Conservation (phyloP, 331 rosid species). For the Rhamnella rubrinervis region DNA sequence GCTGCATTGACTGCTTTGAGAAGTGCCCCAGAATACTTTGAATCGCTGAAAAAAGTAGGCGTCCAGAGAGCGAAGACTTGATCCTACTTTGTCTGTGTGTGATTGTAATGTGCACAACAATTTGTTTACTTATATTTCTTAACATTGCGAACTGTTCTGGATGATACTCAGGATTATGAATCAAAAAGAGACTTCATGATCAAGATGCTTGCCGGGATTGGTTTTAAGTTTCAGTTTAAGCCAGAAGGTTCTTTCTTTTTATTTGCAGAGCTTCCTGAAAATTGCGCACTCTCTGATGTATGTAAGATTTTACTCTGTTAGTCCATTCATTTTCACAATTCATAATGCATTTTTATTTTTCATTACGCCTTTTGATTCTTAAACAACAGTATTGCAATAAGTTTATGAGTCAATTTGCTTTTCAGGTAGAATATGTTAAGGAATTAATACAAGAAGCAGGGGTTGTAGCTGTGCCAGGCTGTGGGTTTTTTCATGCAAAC, state of each 20-base stretch:
- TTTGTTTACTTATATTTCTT: conserved; percentile 1
- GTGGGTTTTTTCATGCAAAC: conserved; percentile 61
- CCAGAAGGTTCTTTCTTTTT: conserved; percentile 81
- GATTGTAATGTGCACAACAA: not conserved
- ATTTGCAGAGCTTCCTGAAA: conserved; percentile 75
- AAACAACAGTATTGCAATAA: not conserved
- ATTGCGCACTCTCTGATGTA: conserved; percentile 68
- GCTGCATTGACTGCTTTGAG: conserved; percentile 79
- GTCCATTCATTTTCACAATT: not conserved
- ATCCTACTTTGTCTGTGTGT: not conserved
- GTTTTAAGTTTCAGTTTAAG: conserved; percentile 63
- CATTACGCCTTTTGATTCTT: not conserved
- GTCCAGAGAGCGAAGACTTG: not conserved
- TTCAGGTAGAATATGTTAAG: conserved; percentile 72
- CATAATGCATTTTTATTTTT: not conserved
- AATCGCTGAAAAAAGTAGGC: conserved; percentile 57
- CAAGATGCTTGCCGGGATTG: conserved; percentile 55
- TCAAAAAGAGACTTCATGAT: conserved; percentile 62
- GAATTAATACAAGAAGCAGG: conserved; percentile 66
- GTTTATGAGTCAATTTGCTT: conserved; percentile 1
- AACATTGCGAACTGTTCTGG: conserved; percentile 8
- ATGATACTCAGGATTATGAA: conserved; percentile 64
- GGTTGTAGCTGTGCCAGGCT: conserved; percentile 89
- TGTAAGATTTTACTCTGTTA: conserved; percentile 20
- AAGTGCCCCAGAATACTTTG: conserved; percentile 63